These are phyloP conservation scores for Yarrowia osloensis DNA, from an alignment of 805 yeast species.

Conservation along the genomic window DNA sequence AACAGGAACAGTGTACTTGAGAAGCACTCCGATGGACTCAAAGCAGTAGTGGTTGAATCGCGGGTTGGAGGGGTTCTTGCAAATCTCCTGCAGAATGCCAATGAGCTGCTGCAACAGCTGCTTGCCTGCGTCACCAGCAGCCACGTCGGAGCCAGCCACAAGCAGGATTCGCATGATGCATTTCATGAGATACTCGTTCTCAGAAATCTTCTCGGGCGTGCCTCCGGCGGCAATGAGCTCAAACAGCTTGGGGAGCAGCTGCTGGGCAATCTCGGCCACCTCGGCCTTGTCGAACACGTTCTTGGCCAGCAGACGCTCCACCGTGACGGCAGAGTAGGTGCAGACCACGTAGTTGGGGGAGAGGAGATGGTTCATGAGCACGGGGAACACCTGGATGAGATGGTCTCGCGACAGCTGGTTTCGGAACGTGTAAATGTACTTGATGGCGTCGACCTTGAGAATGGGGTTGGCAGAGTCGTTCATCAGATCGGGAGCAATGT, in stretches of 20 bases:
- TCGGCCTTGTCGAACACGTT: constrained; percentile 73
- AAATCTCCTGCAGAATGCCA: constrained; percentile 65
- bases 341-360: constrained; percentile 76
- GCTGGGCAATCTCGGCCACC: constrained; percentile 58
- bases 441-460: constrained; percentile 87
- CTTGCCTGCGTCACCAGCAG: constrained; percentile 47
- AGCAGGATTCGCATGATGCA: constrained; percentile 82
- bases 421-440: constrained; percentile 84
- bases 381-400: constrained; percentile 73
- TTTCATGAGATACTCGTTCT: constrained; percentile 90
- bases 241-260: constrained; percentile 66
- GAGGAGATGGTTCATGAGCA: constrained; percentile 68
- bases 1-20: constrained; percentile 52
- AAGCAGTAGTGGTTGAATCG: constrained; percentile 86
- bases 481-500: constrained; percentile 82
- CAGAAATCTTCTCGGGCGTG: constrained; percentile 88
- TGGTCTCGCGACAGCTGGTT: constrained; percentile 90
- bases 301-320: constrained; percentile 79
- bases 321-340: constrained; percentile 90
- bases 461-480: constrained; percentile 63
- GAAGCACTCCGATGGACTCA: constrained; percentile 78
- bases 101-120: constrained; percentile 65
- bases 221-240: constrained; percentile 54
- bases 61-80: constrained; percentile 94
- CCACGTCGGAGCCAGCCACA: constrained; percentile 48